Evolutionary conservation across 352 stramenopile genomes (phyloP), one percentile per base, ranked within the genome.

Genomic region (Pythium chondricola): DNA sequence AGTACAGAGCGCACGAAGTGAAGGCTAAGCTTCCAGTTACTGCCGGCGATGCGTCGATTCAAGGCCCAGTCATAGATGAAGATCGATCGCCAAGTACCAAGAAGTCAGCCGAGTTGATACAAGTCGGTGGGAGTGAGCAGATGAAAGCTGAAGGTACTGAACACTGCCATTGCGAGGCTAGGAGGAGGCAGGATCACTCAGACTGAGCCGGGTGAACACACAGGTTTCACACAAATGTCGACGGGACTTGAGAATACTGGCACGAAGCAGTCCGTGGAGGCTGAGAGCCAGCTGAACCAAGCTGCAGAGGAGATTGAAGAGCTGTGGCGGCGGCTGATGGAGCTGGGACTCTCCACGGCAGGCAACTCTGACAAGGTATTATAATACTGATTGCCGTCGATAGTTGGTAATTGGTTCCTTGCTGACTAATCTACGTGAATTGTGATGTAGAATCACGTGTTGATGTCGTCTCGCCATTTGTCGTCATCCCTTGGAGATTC

Each of bases 401-500:
- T n/a, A n/a, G n/a, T n/a, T n/a, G n/a, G n/a, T n/a, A n/a, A n/a
- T n/a, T n/a, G n/a, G n/a, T n/a, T n/a, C n/a, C n/a, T n/a, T n/a
- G n/a, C 16, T 24, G 24, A 26, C 3, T 6, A 6, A 27, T 6
- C 6, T 30, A n/a, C 51, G 31, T 35, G n/a, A 14, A 40, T 41
- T 48, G 49, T 31, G 11, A 30, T 43, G 38, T 40, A 63, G 35
- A 76, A 60, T 35, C 83, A 88, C 21, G 39, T 89, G 35, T 50
- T 91, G 4, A 85, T 87, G 69, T 83, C 77, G 24, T 91, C 80
- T 8, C 65, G 77, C 6, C 80, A 91, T 47, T 58, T 91, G 7
- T 91, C 80, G 16, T 93, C 83, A 27, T 87, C 81, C 2, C 51
- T 93, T 4, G 83, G 83, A 7, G 83, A 93, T 53, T 93, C 83